Evolutionary conservation across 768 basidiomycete genomes (phyloP).

Genomic region (Suillus variegatus): DNA sequence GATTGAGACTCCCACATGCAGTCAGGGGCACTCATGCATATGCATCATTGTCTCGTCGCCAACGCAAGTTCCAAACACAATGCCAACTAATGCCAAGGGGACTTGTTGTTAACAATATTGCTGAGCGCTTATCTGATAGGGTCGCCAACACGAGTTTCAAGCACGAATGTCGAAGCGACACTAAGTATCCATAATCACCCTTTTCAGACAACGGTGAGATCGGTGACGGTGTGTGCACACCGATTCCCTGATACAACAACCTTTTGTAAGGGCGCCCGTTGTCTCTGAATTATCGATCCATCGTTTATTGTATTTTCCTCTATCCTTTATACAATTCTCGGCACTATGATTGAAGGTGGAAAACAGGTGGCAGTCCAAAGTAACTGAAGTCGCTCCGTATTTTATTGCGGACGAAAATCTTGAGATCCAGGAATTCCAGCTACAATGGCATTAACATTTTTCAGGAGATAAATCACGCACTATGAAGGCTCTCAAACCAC

Average conservation of each 20-base stretch:
- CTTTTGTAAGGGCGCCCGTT: too few relatives aligned
- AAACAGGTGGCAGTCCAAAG: conserved; percentile 28
- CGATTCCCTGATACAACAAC: too few relatives aligned
- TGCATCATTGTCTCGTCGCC: not conserved
- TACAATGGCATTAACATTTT: conserved; percentile 29
- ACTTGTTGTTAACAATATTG: not conserved
- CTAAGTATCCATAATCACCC: too few relatives aligned
- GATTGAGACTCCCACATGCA: not conserved
- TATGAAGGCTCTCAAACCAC: not conserved
- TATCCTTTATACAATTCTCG: too few relatives aligned
- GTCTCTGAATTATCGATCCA: too few relatives aligned
- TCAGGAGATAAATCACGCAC: conserved; percentile 15
- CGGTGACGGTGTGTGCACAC: too few relatives aligned
- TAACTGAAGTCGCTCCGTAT: conserved; percentile 25
- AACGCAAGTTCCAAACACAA: not conserved
- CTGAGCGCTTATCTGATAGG: not conserved
- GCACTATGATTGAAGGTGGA: conserved; percentile 23
- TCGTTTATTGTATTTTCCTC: too few relatives aligned
- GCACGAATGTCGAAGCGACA: too few relatives aligned
- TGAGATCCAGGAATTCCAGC: conserved; percentile 32
- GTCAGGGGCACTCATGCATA: not conserved
- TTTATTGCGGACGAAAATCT: conserved; percentile 19
- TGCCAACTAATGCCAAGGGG: not conserved
- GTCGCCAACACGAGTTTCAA: too few relatives aligned
- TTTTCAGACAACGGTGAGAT: too few relatives aligned